These are phyloP conservation scores for Thinopyrum elongatum DNA, from an alignment of 176 grass and related monocot genomes.

Conservation along the genomic window DNA sequence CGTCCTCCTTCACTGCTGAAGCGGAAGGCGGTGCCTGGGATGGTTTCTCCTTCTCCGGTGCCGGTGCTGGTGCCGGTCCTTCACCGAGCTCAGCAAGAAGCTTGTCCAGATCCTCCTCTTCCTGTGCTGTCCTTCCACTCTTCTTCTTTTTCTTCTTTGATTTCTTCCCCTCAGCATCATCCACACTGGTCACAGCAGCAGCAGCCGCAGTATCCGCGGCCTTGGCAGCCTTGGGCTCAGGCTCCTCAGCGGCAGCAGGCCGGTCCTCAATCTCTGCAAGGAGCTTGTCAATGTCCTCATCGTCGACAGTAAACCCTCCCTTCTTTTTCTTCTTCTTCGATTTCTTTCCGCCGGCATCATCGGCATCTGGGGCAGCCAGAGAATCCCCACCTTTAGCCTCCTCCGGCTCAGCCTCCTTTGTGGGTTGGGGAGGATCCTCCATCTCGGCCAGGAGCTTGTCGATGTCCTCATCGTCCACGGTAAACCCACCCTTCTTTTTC, in stretches of 20 bases:
- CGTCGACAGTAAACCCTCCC: conserved; percentile 47
- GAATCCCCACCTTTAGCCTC: conserved; percentile 8
- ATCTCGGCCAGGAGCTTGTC: conserved; percentile 52
- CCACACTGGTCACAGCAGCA: conserved; percentile 16
- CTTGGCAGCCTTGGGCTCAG: conserved; percentile 21
- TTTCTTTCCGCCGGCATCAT: conserved; percentile 51
- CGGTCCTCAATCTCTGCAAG: conserved; percentile 43
- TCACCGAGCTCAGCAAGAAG: conserved; percentile 61
- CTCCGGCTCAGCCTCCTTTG: conserved; percentile 37
- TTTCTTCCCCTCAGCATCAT: conserved; percentile 61
- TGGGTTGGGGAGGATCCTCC: conserved; percentile 24
- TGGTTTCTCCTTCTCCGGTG: conserved; percentile 22
- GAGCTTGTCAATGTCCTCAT: conserved; percentile 65
- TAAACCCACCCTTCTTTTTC: conserved; percentile 79
- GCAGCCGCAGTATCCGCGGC: conserved; percentile 10
- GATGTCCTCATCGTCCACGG: conserved; percentile 68
- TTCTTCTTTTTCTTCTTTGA: conserved; percentile 99
- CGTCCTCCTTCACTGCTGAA: conserved; percentile 44
- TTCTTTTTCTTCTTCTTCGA: conserved; percentile 98
- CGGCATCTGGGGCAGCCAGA: conserved; percentile 29
- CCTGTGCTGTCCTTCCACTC: conserved; percentile 62
- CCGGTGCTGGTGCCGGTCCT: conserved; percentile 3
- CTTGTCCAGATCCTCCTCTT: conserved; percentile 93
- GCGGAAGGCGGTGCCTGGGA: not conserved
- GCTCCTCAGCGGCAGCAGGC: conserved; percentile 21